Base-by-base conservation (phyloP, 2,329 filamentous ascomycete species). In the Diaporthe aspalathi region DNA sequence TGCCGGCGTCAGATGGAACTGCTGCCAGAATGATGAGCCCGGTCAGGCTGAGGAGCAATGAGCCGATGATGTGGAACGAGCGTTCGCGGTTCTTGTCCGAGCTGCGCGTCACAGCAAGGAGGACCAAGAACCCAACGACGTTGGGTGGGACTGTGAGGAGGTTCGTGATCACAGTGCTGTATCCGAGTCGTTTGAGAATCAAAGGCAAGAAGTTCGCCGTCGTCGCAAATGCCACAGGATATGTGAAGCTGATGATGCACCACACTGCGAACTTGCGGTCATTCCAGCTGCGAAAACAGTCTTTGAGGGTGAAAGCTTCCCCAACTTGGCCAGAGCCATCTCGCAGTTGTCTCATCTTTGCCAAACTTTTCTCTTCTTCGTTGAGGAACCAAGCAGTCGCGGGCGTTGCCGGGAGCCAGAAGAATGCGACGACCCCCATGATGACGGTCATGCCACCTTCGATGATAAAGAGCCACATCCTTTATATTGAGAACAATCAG, bases 61-160 rank as follows among this genome's bases (percentile, higher is more conserved):
- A 35, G 11, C 71, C 71, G 5, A 83, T 76, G 9, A 87, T 84
- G 74, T 87, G 85, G 22, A 83, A 82, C 0, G 81, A 83, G 8
- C 85, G 78, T 71, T 87, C 84, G 14, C 83, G 80, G 67, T 82
- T 81, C 65, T 80, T 77, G 70, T 87, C 85, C 0, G 83, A 84
- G 17, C 80, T 83, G 67, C 81, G 83, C 0, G 83, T 80, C 8
- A 87, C 81, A 6, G 73, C 77, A 1, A 87, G 79, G 7, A 87
- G 76, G 11, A 86, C 78, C 8, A 86, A 74, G 17, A 85, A 84
- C 0, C 84, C 85, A 0, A 83, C 83, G 6, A 83, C 78, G 32
- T 87, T 87, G 0, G 84, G 84, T 3, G 84, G 82, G 5, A 87
- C 84, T 0, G 84, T 86, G 76, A 81, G 84, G 5, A 87, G 78